phyloP scores from a whole-genome alignment of 495 filamentous ascomycete species.

The Podospora pseudocomata region DNA sequence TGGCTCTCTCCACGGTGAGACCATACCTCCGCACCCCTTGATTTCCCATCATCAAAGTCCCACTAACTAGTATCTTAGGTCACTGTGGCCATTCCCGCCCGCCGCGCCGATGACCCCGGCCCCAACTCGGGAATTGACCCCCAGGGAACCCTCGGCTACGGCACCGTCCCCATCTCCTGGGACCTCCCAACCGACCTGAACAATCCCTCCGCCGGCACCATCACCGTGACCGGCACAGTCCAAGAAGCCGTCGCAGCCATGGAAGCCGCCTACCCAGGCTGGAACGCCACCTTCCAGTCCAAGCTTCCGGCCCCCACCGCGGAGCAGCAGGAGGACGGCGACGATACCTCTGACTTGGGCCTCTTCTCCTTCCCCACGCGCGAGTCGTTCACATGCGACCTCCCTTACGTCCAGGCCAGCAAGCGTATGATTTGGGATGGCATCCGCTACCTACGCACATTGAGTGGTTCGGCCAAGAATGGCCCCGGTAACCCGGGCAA shows the following conservation, averaged over 20 bases:
- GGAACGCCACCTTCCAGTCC: not conserved
- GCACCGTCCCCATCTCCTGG: not conserved
- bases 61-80: too few species aligned
- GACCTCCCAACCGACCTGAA: not conserved
- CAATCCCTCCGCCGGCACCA: not conserved
- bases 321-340: too few species aligned
- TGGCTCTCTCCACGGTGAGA: not conserved
- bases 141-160: not conserved
- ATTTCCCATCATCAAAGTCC: too few species aligned
- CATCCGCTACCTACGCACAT: not conserved
- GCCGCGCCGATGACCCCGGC: too few species aligned
- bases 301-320: not conserved
- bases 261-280: not conserved
- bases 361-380: too few species aligned
- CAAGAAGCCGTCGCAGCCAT: not conserved
- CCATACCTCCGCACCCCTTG: not conserved
- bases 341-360: too few species aligned
- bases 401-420: not conserved
- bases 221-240: not conserved
- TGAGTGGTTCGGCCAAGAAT: not conserved
- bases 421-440: not conserved
- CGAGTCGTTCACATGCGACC: not conserved
- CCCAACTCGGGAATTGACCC: too few species aligned
- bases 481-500: too few species aligned
- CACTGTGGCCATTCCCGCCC: too few species aligned